Conservation (phyloP, 1,139 yeast species). For the Magnusiomyces tetraspermus region DNA sequence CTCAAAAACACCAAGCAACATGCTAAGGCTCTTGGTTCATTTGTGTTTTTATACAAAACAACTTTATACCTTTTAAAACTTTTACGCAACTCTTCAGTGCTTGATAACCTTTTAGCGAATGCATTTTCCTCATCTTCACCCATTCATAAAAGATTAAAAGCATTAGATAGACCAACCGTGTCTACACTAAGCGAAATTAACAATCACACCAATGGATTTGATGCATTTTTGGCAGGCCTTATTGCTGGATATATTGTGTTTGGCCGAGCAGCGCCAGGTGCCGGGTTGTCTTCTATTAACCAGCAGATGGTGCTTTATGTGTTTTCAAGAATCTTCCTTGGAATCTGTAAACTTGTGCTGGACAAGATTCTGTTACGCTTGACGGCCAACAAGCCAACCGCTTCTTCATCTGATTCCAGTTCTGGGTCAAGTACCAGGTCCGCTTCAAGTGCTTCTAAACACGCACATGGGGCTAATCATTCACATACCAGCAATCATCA, state of each 20-base stretch:
- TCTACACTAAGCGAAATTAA: conserved; percentile 22
- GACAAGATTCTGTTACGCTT: conserved; percentile 6
- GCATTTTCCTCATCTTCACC: not conserved
- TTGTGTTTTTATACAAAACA: conserved; percentile 54
- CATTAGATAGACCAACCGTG: conserved; percentile 8
- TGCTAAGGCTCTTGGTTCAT: conserved; percentile 56
- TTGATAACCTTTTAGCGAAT: not conserved
- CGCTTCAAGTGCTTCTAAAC: too few relatives aligned
- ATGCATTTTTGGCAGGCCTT: conserved; percentile 54
- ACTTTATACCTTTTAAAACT: conserved; percentile 26
- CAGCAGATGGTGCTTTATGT: conserved; percentile 57
- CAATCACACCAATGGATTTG: conserved; percentile 22
- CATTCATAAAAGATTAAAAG: not conserved
- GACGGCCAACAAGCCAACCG: not conserved
- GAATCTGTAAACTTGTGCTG: conserved; percentile 39
- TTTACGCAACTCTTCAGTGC: not conserved
- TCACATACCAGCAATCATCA: not conserved
- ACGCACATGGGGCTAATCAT: not conserved
- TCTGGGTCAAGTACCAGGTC: too few relatives aligned
- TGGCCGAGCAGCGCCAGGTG: conserved; percentile 39
- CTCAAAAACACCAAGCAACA: conserved; percentile 54
- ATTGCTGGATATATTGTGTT: conserved; percentile 58
- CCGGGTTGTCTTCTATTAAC: conserved; percentile 27
- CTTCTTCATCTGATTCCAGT: not conserved
- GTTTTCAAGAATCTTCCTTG: conserved; percentile 49